Conservation (phyloP, 208 protist genomes). For the Trypanosoma cruzi region DNA sequence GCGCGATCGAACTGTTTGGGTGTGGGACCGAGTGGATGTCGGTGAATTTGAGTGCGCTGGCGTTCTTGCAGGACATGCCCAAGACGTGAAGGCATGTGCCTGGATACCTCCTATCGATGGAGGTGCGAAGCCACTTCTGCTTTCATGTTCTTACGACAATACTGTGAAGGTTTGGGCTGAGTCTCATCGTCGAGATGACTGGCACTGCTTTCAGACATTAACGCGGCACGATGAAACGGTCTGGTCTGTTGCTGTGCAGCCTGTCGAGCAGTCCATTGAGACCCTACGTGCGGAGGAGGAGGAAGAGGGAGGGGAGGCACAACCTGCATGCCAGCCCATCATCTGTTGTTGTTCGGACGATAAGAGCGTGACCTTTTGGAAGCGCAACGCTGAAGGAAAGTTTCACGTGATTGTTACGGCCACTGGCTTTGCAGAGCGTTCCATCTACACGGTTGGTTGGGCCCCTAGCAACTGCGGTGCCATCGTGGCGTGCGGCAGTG, state of each 20-base stretch:
- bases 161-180: constrained; percentile 73
- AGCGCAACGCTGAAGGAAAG: constrained; percentile 37
- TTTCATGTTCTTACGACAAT: constrained; percentile 85
- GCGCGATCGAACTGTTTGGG: constrained; percentile 90
- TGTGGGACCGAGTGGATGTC: constrained; percentile 89
- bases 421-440: constrained; percentile 61
- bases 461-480: constrained; percentile 33
- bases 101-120: constrained; percentile 53
- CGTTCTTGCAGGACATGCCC: constrained; percentile 87
- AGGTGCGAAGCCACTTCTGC: constrained; percentile 50
- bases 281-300: constrained; percentile 21
- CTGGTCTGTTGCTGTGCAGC: constrained; percentile 79
- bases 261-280: constrained; percentile 47
- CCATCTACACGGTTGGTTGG: constrained; percentile 82
- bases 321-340: constrained; percentile 40
- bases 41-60: constrained; percentile 90
- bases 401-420: constrained; percentile 40
- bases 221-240: constrained; percentile 81
- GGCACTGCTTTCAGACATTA: constrained; percentile 83
- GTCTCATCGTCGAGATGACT: constrained; percentile 77
- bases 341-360: constrained; percentile 85
- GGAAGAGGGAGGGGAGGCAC: constrained; percentile 19
- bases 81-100: constrained; percentile 91
- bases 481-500: constrained; percentile 77
- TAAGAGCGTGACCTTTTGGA: constrained; percentile 64